Conservation (phyloP, 768 basidiomycete genomes). For the Naganishia randhawae region DNA sequence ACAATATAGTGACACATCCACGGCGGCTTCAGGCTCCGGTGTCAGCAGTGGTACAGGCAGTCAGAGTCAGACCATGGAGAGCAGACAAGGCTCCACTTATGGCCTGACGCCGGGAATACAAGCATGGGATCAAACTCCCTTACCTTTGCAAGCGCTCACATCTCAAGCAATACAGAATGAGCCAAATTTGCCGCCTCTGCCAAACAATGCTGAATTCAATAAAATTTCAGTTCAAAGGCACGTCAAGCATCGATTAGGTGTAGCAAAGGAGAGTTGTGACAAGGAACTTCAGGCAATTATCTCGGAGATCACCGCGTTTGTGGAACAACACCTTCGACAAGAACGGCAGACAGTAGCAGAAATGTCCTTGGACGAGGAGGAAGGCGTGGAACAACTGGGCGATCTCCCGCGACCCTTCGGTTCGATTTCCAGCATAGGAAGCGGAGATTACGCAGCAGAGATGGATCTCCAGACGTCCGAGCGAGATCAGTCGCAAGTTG, state of each 20-base stretch:
- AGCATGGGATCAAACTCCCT: conserved; percentile 49
- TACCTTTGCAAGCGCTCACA: conserved; percentile 42
- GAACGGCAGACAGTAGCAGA: conserved; percentile 58
- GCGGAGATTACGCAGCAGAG: not conserved
- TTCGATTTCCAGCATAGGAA: not conserved
- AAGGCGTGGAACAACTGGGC: not conserved
- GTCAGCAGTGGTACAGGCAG: conserved; percentile 10
- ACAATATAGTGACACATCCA: conserved; percentile 16
- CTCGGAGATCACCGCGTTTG: conserved; percentile 87
- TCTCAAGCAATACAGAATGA: not conserved
- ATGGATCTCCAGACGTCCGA: conserved; percentile 4
- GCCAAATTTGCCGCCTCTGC: not conserved
- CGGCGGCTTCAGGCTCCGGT: not conserved
- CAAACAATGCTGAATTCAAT: conserved; percentile 41
- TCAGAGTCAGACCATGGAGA: not conserved
- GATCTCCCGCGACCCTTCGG: not conserved
- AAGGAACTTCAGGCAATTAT: conserved; percentile 91
- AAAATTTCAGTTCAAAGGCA: conserved; percentile 65
- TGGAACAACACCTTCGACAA: conserved; percentile 82
- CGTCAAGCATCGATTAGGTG: conserved; percentile 85
- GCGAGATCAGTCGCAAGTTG: not conserved
- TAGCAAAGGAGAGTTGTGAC: conserved; percentile 94
- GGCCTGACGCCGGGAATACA: conserved; percentile 43
- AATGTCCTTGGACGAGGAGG: conserved; percentile 35
- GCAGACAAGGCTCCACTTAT: conserved; percentile 27